A percentile compares a stretch with the other conserved stretches of the same genome.
These are phyloP conservation scores for Diaporthe humulicola DNA, from an alignment of 2,329 filamentous ascomycete species.

Conservation along the genomic window DNA sequence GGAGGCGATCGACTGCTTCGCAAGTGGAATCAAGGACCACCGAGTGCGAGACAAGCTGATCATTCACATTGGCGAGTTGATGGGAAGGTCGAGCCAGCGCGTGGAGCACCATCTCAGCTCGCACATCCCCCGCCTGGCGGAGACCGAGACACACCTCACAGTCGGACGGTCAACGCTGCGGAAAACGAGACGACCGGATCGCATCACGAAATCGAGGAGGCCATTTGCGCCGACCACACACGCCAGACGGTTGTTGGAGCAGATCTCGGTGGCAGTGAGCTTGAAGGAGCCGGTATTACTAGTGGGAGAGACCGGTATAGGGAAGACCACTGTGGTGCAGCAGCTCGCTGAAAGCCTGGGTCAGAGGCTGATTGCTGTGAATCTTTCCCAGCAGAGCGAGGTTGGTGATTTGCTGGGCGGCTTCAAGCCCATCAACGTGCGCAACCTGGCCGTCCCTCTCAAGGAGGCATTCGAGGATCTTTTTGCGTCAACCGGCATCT, in stretches of 20 bases:
- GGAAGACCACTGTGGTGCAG: conserved; percentile 97
- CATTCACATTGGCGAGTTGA: conserved; percentile 82
- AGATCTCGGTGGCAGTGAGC: conserved; percentile 85
- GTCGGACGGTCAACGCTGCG: conserved; percentile 77
- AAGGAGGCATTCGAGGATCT: conserved; percentile 95
- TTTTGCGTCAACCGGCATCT: conserved; percentile 88
- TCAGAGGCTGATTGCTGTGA: conserved; percentile 91
- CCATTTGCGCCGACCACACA: conserved; percentile 92
- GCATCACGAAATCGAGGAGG: conserved; percentile 65
- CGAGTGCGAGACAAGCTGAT: conserved; percentile 72
- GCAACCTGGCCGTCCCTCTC: conserved; percentile 87
- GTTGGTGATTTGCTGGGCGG: conserved; percentile 95
- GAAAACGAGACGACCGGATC: conserved; percentile 67
- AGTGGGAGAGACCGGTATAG: conserved; percentile 98
- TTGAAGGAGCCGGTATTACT: conserved; percentile 91
- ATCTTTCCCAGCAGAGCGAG: conserved; percentile 97
- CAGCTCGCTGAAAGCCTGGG: conserved; percentile 88
- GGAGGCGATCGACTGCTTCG: conserved; percentile 94
- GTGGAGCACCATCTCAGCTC: conserved; percentile 82
- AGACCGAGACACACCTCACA: conserved; percentile 68
- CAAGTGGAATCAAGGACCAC: conserved; percentile 80
- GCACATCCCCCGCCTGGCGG: conserved; percentile 78
- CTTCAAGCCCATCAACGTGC: conserved; percentile 94
- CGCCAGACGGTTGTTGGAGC: conserved; percentile 87
- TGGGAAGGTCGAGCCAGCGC: conserved; percentile 87